These are phyloP conservation scores for Aspergillus fumigatiaffinis DNA, from an alignment of 2,329 filamentous ascomycete genomes.

Conservation along the genomic window DNA sequence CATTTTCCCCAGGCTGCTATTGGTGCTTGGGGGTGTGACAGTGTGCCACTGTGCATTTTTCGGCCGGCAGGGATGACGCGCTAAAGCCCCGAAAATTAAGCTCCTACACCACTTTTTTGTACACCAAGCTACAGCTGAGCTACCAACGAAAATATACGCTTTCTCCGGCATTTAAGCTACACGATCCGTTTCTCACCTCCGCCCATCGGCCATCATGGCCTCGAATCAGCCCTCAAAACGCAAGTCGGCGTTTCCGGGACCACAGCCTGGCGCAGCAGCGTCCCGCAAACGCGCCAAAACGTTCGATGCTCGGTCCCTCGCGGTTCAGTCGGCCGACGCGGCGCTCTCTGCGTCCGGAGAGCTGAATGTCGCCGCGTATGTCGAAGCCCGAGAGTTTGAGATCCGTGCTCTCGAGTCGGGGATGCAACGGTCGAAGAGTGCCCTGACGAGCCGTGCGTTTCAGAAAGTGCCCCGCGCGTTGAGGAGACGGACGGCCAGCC, in stretches of 20 bases:
- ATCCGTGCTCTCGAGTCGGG: slow-evolving; percentile 79
- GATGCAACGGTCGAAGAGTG: slow-evolving; percentile 69
- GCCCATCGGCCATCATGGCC: slow-evolving; percentile 26
- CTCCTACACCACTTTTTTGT: slow-evolving; percentile 7
- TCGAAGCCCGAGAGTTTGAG: slow-evolving; percentile 82
- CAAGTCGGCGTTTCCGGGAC: slow-evolving; percentile 21
- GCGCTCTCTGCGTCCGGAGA: slow-evolving; percentile 63
- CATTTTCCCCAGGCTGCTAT: slow-evolving; percentile 2
- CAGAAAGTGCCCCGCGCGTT: slow-evolving; percentile 83
- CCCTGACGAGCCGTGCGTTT: slow-evolving; percentile 69
- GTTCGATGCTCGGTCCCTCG: slow-evolving; percentile 41
- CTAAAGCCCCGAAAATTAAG: slow-evolving; percentile 14
- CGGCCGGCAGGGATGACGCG: slow-evolving; percentile 21
- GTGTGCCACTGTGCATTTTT: slow-evolving; percentile 8
- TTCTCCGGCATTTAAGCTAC: neutral
- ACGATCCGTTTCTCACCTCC: neutral
- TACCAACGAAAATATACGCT: neutral
- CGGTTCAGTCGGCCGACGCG: slow-evolving; percentile 43
- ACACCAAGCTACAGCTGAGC: slow-evolving; percentile 1
- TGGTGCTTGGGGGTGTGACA: slow-evolving; percentile 10
- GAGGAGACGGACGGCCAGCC: slow-evolving; percentile 83
- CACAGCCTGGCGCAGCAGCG: slow-evolving; percentile 22
- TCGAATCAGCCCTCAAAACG: slow-evolving; percentile 29
- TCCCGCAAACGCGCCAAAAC: slow-evolving; percentile 43
- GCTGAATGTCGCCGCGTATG: slow-evolving; percentile 78